Base-by-base conservation (phyloP, 768 basidiomycete genomes). In the Coprinopsis cinerea region DNA sequence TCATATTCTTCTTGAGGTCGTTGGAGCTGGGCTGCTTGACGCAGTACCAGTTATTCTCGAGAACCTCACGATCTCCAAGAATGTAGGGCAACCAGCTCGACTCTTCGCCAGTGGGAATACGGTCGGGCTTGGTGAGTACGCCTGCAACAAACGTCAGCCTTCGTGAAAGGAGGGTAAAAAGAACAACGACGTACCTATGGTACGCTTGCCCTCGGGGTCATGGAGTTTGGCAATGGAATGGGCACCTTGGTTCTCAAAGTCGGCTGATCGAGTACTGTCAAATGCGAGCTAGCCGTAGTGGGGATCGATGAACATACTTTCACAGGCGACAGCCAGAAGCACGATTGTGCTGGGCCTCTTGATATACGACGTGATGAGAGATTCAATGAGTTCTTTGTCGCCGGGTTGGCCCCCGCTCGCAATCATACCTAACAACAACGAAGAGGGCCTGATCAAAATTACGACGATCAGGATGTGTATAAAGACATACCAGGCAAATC, bases 201-300 rank as follows among this genome's bases (percentile, higher is more conserved):
- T 90, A 3, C 85, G 73, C 44, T 72, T 73, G 0, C 87, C 85
- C 1, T 77, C 65, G 0, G 81, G 78, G 53, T 89, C 86, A 42
- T 75, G 65, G 13, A 66, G 44, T 56, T 81, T 82, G 0, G 84
- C 79, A 0, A 90, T 66, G n/a, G 75, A 67, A 51, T 83, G 80
- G 0, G 87, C 87, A 0, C 82, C 83, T 60, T 90, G 87, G 36
- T 87, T 91, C 55, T 89, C 84, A 17, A 85, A 86, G 53, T 91
- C 86, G 45, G 85, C 88, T 90, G 24, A 36, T 27, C n/a, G 17
- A n/a, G 42, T 14, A 26, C 7, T 7, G 30, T 24, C 13, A 23
- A 20, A 42, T 18, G 46, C 46, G n/a, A 32, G 11, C 26, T 26
- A 15, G 13, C 39, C 35, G 26, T 17, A 17, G 18, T 7, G 26